These are phyloP conservation scores for Clarireedia sp. DNA, from an alignment of 2,329 filamentous ascomycete genomes.

Conservation along the genomic window DNA sequence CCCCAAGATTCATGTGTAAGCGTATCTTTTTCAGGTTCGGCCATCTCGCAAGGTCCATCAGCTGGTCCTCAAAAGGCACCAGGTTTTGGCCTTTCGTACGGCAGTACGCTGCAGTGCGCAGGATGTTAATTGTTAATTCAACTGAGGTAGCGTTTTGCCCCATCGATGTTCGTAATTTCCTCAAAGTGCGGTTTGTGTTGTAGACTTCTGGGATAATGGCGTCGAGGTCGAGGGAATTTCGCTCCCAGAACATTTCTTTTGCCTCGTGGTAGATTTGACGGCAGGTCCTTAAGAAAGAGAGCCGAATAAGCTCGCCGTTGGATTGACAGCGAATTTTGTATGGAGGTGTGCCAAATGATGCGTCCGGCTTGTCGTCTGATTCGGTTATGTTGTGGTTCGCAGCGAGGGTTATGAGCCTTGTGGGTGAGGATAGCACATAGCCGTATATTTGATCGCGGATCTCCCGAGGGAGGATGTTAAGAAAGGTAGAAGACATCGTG, in stretches of 20 bases:
- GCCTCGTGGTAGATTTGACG: slow-evolving; percentile 8
- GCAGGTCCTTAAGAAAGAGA: slow-evolving; percentile 9
- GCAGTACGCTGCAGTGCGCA: slow-evolving; percentile 1
- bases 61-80: slow-evolving; percentile 7
- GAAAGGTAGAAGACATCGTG: slow-evolving; percentile 2
- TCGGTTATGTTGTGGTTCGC: neutral
- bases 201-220: slow-evolving; percentile 5
- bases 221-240: slow-evolving; percentile 6
- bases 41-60: slow-evolving; percentile 5
- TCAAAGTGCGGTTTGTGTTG: neutral
- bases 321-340: slow-evolving; percentile 6
- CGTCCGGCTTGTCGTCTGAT: neutral
- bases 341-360: neutral
- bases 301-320: slow-evolving; percentile 1
- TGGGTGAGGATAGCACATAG: slow-evolving; percentile 7
- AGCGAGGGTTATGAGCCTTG: neutral
- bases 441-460: slow-evolving; percentile 11
- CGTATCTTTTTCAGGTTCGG: slow-evolving; percentile 7
- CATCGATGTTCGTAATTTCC: slow-evolving; percentile 3
- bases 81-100: neutral
- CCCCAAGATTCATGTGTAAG: slow-evolving; percentile 6
- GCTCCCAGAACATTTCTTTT: slow-evolving; percentile 5
- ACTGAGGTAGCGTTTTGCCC: neutral
- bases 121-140: slow-evolving; percentile 7
- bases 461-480: slow-evolving; percentile 7